A percentile compares a stretch with the other conserved stretches of the same genome.
phyloP scores from a whole-genome alignment of 805 yeast species.

The Hanseniaspora lindneri region DNA sequence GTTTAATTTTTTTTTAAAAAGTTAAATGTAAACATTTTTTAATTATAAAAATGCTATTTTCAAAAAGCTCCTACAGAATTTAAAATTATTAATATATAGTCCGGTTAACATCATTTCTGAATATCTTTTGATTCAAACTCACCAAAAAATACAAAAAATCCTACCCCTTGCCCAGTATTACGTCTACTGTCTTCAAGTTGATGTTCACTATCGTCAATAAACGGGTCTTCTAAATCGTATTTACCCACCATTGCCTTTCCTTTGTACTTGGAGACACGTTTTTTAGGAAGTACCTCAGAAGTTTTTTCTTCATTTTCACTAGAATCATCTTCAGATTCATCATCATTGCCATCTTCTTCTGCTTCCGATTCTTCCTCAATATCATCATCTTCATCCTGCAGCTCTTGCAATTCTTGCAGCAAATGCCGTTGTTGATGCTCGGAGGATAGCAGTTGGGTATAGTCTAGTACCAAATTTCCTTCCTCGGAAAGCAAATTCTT shows the following conservation, averaged over 20 bases:
- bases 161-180: conserved; percentile 83
- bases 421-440: conserved; percentile 11
- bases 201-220: conserved; percentile 88
- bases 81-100: not conserved
- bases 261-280: conserved; percentile 24
- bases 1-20: not conserved
- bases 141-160: conserved; percentile 91
- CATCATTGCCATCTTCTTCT: conserved; percentile 16
- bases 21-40: not conserved
- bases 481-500: conserved; percentile 11
- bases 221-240: conserved; percentile 87
- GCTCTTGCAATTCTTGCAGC: conserved; percentile 4
- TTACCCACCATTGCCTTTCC: conserved; percentile 72
- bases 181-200: conserved; percentile 69
- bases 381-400: conserved; percentile 12
- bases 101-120: conserved; percentile 29
- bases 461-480: conserved; percentile 44
- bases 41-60: not conserved
- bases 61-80: not conserved
- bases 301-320: not conserved
- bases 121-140: conserved; percentile 47
- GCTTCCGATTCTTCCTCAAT: conserved; percentile 15
- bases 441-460: conserved; percentile 39
- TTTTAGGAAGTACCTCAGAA: conserved; percentile 29
- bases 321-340: not conserved